phyloP scores from a whole-genome alignment of 2,329 filamentous ascomycete species.

The Hypoxylon sp. region DNA sequence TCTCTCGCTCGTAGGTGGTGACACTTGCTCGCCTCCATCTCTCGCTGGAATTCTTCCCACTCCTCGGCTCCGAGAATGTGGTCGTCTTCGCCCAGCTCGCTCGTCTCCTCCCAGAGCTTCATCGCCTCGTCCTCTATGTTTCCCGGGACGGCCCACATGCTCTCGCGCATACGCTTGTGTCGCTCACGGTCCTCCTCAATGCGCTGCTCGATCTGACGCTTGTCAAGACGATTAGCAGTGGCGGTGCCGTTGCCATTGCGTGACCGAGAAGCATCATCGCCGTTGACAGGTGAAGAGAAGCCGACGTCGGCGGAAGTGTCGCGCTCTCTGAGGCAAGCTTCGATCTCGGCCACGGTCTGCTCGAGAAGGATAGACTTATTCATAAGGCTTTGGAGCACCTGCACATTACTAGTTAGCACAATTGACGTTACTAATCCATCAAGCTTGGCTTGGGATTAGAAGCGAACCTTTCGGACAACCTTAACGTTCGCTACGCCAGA shows the following conservation, averaged over 20 bases:
- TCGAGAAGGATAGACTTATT: conserved; percentile 79
- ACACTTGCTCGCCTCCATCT: conserved; percentile 34
- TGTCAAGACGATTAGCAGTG: conserved; percentile 71
- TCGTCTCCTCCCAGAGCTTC: conserved; percentile 88
- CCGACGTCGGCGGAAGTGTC: conserved; percentile 74
- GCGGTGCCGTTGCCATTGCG: conserved; percentile 50
- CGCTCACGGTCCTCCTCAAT: conserved; percentile 97
- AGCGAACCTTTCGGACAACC: conserved; percentile 83
- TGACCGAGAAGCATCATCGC: conserved; percentile 56
- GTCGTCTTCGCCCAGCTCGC: conserved; percentile 90
- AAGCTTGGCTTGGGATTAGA: neutral
- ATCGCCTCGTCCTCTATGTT: conserved; percentile 79
- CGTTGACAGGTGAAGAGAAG: conserved; percentile 65
- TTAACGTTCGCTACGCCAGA: conserved; percentile 94
- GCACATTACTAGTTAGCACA: conserved; percentile 11
- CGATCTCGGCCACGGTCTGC: conserved; percentile 83
- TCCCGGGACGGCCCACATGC: conserved; percentile 88
- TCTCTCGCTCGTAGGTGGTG: conserved; percentile 35
- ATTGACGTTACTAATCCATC: neutral
- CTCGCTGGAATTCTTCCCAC: conserved; percentile 59
- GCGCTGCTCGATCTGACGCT: conserved; percentile 91
- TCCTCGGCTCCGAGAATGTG: conserved; percentile 84
- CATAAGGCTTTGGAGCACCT: conserved; percentile 79
- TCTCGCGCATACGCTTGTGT: conserved; percentile 92
- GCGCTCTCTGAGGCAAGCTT: conserved; percentile 85